Base-by-base conservation (phyloP, 768 basidiomycete genomes). In the Tulasnella sp. region DNA sequence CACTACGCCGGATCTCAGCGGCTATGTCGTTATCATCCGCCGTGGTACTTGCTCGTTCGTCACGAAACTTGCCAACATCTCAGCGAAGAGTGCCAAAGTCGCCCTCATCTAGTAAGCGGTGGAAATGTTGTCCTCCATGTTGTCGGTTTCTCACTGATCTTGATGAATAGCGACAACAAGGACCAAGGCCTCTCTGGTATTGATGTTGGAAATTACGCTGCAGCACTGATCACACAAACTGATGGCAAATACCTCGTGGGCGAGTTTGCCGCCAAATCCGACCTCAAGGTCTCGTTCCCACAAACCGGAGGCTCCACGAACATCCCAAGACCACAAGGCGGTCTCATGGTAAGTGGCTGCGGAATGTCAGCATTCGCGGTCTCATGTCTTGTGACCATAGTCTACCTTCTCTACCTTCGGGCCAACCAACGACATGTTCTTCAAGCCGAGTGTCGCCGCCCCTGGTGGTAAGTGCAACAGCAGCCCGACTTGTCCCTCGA, bases 51-150 rank as follows among this genome's bases (percentile, higher is more conserved):
- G 87, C 82, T 69, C 85, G 2, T 84, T 87, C 40, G 34, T 24
- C 64, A 83, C 86, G 48, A 93, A 93, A 83, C 83, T 91, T 22
- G 85, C 85, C 3, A 91, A 92, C 83, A 85, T 88, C 31, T 88
- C 87, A 28, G 90, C 89, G 0, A 90, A 90, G 81, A 90, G 90
- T 4, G 91, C 87, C 0, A 87, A 87, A 54, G 84, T 86, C 31
- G 84, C 87, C 0, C 83, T 91, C 40, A 89, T 92, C 80, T 92
- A 92, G 76, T 77, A 40, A 77, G 76, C 41, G n/a, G n/a, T n/a
- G n/a, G n/a, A 18, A n/a, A 24, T 41, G 37, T 3, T n/a, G n/a
- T 24, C 22, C 41, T 22, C 7, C 40, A 34, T 37, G 1, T 22
- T 0, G 60, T 77, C 40, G 22, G 14, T 44, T 58, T 3, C 50